Percentiles rank a stretch among this genome's conserved stretches.
phyloP scores from a whole-genome alignment of 2,329 filamentous ascomycete genomes.

The Botrytis elliptica region DNA sequence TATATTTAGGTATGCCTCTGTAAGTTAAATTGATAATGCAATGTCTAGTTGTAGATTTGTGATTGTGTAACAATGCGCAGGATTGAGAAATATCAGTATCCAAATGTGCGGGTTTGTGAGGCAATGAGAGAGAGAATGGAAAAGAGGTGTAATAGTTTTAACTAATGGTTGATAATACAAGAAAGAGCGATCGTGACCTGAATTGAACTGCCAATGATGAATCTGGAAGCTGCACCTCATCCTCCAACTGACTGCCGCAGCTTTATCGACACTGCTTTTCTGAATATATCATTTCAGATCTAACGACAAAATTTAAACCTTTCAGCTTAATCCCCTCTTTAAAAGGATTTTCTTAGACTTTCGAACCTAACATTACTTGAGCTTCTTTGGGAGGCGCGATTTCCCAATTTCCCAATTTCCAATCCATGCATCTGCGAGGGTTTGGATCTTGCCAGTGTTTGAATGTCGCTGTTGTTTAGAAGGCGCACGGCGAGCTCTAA shows the following conservation, averaged over 20 bases:
- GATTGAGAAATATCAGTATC: slow-evolving; percentile 9
- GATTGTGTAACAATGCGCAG: slow-evolving; percentile 13
- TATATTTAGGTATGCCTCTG: not conserved
- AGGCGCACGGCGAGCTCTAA: not conserved
- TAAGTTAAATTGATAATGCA: not conserved
- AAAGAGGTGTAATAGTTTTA: not conserved
- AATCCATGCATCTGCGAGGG: not conserved
- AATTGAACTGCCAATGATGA: not conserved
- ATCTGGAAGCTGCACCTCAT: not conserved
- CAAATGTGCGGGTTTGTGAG: not conserved
- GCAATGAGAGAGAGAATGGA: too few relatives aligned
- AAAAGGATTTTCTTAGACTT: not conserved
- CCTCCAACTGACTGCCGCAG: not conserved
- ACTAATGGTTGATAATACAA: not conserved
- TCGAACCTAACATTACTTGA: not conserved
- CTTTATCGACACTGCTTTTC: not conserved
- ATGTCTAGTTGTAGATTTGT: not conserved
- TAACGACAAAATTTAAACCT: not conserved
- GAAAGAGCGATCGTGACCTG: not conserved
- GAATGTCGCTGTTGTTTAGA: not conserved
- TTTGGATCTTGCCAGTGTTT: not conserved
- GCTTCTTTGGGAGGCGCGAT: not conserved
- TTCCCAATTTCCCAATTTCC: not conserved
- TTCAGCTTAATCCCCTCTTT: not conserved
- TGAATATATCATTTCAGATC: too few relatives aligned